Evolutionary conservation across 805 yeast species (phyloP), one percentile per base, ranked within the genome.

Genomic region (Danielia oregonensis): DNA sequence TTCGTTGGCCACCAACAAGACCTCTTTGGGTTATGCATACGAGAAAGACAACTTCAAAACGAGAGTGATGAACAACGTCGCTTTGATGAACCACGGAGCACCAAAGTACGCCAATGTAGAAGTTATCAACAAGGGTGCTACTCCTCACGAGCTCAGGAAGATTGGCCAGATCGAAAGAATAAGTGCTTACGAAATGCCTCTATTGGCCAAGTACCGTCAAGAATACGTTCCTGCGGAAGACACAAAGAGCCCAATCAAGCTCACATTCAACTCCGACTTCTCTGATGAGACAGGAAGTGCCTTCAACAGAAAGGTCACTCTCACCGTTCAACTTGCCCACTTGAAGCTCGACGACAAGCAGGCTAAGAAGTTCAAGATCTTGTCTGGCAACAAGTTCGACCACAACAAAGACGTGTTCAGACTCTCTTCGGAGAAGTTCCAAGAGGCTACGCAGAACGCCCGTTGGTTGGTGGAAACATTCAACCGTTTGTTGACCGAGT

Each of bases 171-270:
- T 81, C 51, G 81, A 81, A 52, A 74, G 97, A 49, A 70, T 86
- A 28, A 86, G 94, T 8, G 96, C 97, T 0, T 91, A 82, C 62
- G 97, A 91, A 57, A 73, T 91, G 70, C 98, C 98, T 5, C 73
- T 78, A 36, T 70, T 93, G 44, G 79, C 81, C 26, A 79, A 86
- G 57, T 84, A 72, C 55, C 81, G 91, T 48, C 78, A 82, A 59
- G 72, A 70, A 40, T 89, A 85, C 64, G 57, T 52, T 22, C 81
- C 81, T 14, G 67, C 68, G 10, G 46, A 68, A 5, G 46, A 48
- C 8, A 54, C 51, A 12, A 64, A 68, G 17, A 58, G 68, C 7
- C 87, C 88, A 4, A 65, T 88, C 26, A 66, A 68, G 24, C 84
- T 83, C 52, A 76, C 79, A 47, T 89, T 80, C 64, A 53, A 54